Base-by-base conservation (phyloP, 2,329 filamentous ascomycete genomes). In the Botryotinia globosa region DNA sequence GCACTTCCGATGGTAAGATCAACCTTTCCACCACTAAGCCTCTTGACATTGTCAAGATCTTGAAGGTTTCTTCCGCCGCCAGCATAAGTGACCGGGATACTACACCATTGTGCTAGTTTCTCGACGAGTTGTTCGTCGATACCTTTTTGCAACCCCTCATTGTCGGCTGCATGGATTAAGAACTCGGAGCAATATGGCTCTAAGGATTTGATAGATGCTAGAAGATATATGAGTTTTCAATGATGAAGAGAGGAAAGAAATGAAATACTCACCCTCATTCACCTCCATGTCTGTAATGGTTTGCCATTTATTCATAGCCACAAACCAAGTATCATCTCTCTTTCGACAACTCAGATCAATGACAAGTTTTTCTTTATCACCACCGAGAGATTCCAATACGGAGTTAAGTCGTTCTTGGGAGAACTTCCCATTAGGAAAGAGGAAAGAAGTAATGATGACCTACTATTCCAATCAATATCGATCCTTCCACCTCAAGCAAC, bases 261-360 rank as follows among this genome's bases (percentile, higher is more conserved):
- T 71, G 29, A 25, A n/a, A 64, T 69, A 69, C 82, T 75, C 83
- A 94, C 95, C 92, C 86, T 92, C 86, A 75, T 91, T 95, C 76
- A 99, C 90, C 81, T 98, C 94, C 90, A 97, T 97, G 79, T 98
- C 93, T 1, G 96, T 98, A 72, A 98, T 91, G 1, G 94, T 97
- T 85, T 98, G 96, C 96, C 96, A 99, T 82, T 97, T 97, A 83
- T 99, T 93, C 91, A 97, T 99, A 72, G 96, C 95, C n/a, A 99
- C 96, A 79, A 92, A 94, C 96, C 96, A 99, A 56, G 85, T 91
- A 72, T 91, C 85, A 5, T 86, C 84, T 74, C 90, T 91, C 73
- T 90, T 87, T 69, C 96, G 90, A 81, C 96, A 99, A 82, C 94
- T 97, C 37, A 99, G 87, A 80, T 99, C 96, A 81, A 99, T 94